These are phyloP conservation scores for Primulina tabacum DNA, from an alignment of 257 asterid genomes.

Conservation along the genomic window DNA sequence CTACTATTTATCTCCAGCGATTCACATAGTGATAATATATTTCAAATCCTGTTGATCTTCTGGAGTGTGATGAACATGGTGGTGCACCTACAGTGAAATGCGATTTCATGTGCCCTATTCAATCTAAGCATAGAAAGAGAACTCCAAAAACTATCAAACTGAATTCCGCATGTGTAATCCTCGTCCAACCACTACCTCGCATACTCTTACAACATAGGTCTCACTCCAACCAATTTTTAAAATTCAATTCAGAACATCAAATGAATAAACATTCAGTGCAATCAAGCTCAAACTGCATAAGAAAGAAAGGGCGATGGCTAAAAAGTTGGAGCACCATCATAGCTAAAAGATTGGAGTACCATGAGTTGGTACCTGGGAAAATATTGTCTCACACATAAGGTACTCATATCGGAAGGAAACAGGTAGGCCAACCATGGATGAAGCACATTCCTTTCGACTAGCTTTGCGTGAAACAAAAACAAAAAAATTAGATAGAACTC, in stretches of 20 bases:
- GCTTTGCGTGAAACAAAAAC: conserved; percentile 77
- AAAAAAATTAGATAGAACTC: conserved; percentile 34
- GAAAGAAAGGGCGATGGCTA: neutral
- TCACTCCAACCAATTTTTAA: conserved; percentile 10
- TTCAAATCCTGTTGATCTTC: too few relatives aligned
- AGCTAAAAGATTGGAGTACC: neutral
- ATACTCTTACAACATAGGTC: conserved; percentile 3
- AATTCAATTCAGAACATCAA: conserved; percentile 10
- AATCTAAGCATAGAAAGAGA: conserved; percentile 11
- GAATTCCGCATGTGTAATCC: conserved; percentile 4
- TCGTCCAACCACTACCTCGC: conserved; percentile 10
- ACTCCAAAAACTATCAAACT: conserved; percentile 7
- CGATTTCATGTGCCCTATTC: neutral
- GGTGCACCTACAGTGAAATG: conserved; percentile 1
- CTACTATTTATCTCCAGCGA: conserved; percentile 1
- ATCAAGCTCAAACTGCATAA: neutral
- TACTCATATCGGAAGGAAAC: conserved; percentile 94
- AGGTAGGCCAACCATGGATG: conserved; percentile 96
- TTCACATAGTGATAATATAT: too few relatives aligned
- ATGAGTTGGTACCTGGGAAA: conserved; percentile 73
- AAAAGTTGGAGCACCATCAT: conserved; percentile 4
- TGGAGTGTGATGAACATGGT: too few relatives aligned
- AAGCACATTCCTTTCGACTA: conserved; percentile 99
- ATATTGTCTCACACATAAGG: conserved; percentile 98
- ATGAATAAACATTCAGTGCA: conserved; percentile 9